phyloP scores from a whole-genome alignment of 2,329 filamentous ascomycete genomes.

The Cercospora berteroae region DNA sequence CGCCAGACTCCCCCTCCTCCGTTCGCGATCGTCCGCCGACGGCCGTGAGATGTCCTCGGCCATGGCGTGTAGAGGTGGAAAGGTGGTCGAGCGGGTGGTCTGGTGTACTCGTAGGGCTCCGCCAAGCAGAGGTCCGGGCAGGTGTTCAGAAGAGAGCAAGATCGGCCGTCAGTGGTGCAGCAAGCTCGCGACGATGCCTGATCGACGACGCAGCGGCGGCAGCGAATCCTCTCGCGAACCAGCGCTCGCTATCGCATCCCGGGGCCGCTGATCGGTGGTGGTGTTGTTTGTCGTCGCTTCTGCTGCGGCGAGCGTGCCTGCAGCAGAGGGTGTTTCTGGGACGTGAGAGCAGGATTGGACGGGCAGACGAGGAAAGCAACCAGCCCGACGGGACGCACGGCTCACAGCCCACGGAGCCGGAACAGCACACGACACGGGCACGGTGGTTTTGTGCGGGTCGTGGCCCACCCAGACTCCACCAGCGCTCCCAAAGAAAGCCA shows the following conservation, averaged over 20 bases:
- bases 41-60: slow-evolving; percentile 8
- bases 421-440: not conserved
- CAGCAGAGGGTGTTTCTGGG: not conserved
- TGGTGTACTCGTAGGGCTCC: not conserved
- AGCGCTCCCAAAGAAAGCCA: not conserved
- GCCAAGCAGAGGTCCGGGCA: slow-evolving; percentile 3
- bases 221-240: not conserved
- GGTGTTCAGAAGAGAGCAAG: not conserved
- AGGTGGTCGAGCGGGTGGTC: not conserved
- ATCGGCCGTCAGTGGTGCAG: not conserved
- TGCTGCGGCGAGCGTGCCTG: not conserved
- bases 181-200: not conserved
- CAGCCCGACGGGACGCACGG: not conserved
- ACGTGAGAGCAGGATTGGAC: not conserved
- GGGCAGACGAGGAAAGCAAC: not conserved
- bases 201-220: not conserved
- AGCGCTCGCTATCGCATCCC: not conserved
- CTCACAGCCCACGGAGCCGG: not conserved
- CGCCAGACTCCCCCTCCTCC: slow-evolving; percentile 28
- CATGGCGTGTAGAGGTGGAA: slow-evolving; percentile 13
- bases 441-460: not conserved
- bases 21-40: slow-evolving; percentile 4
- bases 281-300: not conserved
- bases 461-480: not conserved
- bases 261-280: not conserved